Evolutionary conservation across 345 rosid genomes (phyloP), one percentile per base, ranked within the genome.

Genomic region (Linum usitatissimum): DNA sequence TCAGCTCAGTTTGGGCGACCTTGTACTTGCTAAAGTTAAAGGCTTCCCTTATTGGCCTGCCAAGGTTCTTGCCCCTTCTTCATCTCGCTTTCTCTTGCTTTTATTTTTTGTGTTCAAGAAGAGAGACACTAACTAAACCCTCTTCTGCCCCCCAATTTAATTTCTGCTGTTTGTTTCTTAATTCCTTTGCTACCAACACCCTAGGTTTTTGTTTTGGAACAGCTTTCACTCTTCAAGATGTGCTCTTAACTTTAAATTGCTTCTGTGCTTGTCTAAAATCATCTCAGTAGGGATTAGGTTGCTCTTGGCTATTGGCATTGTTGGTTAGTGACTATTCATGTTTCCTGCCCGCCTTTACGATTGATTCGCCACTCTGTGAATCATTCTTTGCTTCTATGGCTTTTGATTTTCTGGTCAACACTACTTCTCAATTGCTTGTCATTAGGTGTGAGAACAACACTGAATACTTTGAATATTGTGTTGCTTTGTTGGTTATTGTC

Each of bases 11-110:
- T 64, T 87, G 68, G 99, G 99, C 71, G 97, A 90, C 84, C 95
- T 93, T 34, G 97, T 93, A 53, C 91, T 93, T 53, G 99, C 99
- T 60, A 93, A 83, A 77, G 96, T 90, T 74, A 93, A 93, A 84
- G 99, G 99, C 21, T 86, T 81, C 68, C 99, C 97, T 66, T 66
- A 78, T 73, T 92, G 99, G 99, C 99, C 99, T 72, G 99, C 99
- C 70, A 87, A 87, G 96, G 99, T 92, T 59, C 40, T 54, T 51
- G 14, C 23, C 6, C 34, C 19, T 15, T 30, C 55, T 40, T 45
- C 66, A 28, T 21, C 55, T 54, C 34, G 12, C 9, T 18, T 60
- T 21, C 18, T 1, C 18, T 23, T 23, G 28, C 39, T 55, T 4
- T 21, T 53, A 30, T 3, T n/a, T 6, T 10, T 42, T 38, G n/a